phyloP scores from a whole-genome alignment of 192 early-diverging fungal genomes.

The Podila clonocystis region DNA sequence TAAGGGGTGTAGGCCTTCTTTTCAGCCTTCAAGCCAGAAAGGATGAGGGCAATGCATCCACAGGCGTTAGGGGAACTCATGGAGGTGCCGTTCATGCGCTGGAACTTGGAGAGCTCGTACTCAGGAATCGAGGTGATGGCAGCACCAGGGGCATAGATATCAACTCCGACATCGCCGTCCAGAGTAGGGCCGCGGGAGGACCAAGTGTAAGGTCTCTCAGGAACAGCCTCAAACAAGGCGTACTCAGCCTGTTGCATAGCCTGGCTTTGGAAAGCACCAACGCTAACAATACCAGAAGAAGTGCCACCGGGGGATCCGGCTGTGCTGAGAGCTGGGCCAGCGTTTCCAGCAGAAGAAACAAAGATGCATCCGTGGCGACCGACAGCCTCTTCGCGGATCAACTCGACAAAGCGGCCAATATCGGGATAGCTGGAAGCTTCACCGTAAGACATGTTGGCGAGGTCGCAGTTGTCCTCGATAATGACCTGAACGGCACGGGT shows the following conservation, averaged over 20 bases:
- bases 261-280: conserved; percentile 90
- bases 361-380: conserved; percentile 85
- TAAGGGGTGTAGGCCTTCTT: conserved; percentile 80
- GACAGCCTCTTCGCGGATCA: conserved; percentile 86
- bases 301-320: conserved; percentile 87
- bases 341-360: conserved; percentile 91
- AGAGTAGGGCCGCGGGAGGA: conserved; percentile 85
- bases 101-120: conserved; percentile 74
- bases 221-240: conserved; percentile 79
- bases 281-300: conserved; percentile 80
- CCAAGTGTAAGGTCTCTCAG: conserved; percentile 90
- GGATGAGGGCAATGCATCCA: conserved; percentile 85
- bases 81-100: conserved; percentile 92
- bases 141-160: conserved; percentile 88
- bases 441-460: conserved; percentile 92
- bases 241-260: conserved; percentile 90
- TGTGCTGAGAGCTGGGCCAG: conserved; percentile 89
- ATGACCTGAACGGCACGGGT: conserved; percentile 84
- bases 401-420: conserved; percentile 82
- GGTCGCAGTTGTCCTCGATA: conserved; percentile 70
- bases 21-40: conserved; percentile 86
- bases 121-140: conserved; percentile 92
- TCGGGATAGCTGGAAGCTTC: conserved; percentile 79
- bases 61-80: conserved; percentile 94
- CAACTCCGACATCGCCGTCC: conserved; percentile 87